Evolutionary conservation across 441 rosid species (phyloP).

Genomic region (Adansonia rubrostipa): DNA sequence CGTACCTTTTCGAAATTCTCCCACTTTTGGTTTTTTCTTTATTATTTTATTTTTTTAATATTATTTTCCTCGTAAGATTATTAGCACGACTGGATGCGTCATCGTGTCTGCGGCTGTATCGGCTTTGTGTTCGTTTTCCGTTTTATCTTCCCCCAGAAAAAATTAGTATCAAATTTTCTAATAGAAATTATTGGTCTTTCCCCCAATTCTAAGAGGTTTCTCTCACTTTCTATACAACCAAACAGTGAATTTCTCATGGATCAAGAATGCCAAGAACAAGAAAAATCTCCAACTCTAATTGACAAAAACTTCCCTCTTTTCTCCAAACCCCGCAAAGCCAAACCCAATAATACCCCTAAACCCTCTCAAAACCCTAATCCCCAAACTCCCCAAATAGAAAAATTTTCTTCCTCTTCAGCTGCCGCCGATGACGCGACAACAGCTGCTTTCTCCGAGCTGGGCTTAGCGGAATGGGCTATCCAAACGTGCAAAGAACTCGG

Average conservation of each 20-base stretch:
- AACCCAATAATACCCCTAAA: constrained; percentile 26
- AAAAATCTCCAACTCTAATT: constrained; percentile 18
- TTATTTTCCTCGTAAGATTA: no score
- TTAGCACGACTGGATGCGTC: no score
- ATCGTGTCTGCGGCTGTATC: no score
- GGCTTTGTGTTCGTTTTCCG: background rate
- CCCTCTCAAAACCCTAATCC: constrained; percentile 30
- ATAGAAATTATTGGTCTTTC: no score
- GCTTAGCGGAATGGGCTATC: constrained; percentile 80
- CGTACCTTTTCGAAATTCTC: no score
- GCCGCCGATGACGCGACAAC: constrained; percentile 2
- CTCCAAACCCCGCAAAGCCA: constrained; percentile 47
- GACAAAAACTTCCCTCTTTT: constrained; percentile 68
- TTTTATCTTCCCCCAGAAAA: background rate
- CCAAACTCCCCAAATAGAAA: constrained; percentile 44
- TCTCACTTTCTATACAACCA: background rate
- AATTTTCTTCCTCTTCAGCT: constrained; percentile 36
- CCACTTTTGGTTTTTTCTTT: no score
- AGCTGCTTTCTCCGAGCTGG: constrained; percentile 57
- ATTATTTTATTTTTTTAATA: no score
- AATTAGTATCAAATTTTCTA: no score
- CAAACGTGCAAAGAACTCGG: constrained; percentile 86
- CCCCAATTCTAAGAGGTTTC: background rate
- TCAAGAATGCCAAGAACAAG: constrained; percentile 25
- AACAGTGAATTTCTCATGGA: constrained; percentile 36